These are phyloP conservation scores for Coix lacrymajobi DNA, from an alignment of 176 grass and related monocot genomes.

Conservation along the genomic window DNA sequence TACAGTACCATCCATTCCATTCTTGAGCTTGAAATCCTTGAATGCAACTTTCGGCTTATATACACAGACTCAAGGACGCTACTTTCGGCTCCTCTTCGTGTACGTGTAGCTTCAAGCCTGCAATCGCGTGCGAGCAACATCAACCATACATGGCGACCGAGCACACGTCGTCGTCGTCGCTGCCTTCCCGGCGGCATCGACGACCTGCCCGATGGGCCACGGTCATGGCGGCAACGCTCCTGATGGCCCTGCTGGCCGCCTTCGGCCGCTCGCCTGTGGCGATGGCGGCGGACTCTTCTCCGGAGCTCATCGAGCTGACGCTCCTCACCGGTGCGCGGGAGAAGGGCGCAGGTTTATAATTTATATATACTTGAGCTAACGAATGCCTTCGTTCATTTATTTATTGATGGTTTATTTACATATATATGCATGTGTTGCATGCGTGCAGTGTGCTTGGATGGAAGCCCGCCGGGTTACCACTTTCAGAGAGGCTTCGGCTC, in stretches of 20 bases:
- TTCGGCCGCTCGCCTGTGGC: too few species aligned
- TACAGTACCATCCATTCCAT: too few species aligned
- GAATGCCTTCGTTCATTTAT: not conserved
- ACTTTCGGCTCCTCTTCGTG: not conserved
- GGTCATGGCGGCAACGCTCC: not conserved
- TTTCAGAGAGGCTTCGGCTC: constrained; percentile 57
- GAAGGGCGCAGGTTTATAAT: not conserved
- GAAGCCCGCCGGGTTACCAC: constrained; percentile 59
- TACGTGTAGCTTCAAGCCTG: not conserved
- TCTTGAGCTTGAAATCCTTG: too few species aligned
- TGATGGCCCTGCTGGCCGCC: not conserved
- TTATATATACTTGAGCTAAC: too few species aligned
- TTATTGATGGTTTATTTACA: not conserved
- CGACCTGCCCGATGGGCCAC: not conserved
- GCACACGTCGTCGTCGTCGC: not conserved
- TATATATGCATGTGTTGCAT: not conserved
- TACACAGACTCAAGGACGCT: too few species aligned
- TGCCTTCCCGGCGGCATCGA: not conserved
- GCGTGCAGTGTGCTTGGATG: constrained; percentile 68
- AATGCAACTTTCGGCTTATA: too few species aligned
- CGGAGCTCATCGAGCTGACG: constrained; percentile 37
- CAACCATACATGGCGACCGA: not conserved
- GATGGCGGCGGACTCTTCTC: not conserved
- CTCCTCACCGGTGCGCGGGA: constrained; percentile 2
- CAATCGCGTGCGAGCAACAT: not conserved